Evolutionary conservation across 768 basidiomycete species (phyloP), one percentile per base, ranked within the genome.

Genomic region (Phanerochaete sordida): DNA sequence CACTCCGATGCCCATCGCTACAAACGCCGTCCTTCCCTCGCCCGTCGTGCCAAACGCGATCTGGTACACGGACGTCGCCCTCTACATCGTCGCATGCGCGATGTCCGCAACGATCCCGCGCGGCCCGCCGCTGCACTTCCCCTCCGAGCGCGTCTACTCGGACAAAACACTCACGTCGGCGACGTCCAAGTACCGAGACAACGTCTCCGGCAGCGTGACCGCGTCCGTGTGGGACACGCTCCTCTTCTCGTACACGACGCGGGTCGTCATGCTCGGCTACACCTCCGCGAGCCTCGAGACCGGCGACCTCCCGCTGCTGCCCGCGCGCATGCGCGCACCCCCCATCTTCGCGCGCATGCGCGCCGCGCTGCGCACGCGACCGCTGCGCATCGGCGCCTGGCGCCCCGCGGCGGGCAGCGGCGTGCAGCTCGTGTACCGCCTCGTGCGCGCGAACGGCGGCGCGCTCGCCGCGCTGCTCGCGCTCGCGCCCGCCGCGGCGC

Each of bases 181-280:
- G 43, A 88, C 87, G 6, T 89, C 86, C 59, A 72, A 71, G n/a
- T 81, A 82, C n/a, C 73, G 80, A 43, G 81, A 87, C 61, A 96
- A 95, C 66, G 91, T 95, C 19, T 86, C 84, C 51, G 89, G 88
- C 0, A 68, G 84, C 24, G 76, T 79, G 33, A 87, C 79, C 58
- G 79, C 84, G 24, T 87, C 86, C 4, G 75, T 81, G 0, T 84
- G 81, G 78, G 83, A 81, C 58, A 74, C 77, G 53, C 72, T 97
- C 5, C 73, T 94, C 21, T 97, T 97, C 73, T 85, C 85, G 19
- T 95, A 93, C 70, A 92, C 90, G 37, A 95, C 93, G 0, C 86
- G 88, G 61, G 91, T 97, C 15, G 84, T 95, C 57, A 85, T 86
- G 83, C 84, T 94, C 44, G 94, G 93, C 2, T 85, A 92, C 72